A percentile compares a stretch with the other conserved stretches of the same genome.
Conservation (phyloP, 345 rosid genomes). For the Ailanthus altissimus region DNA sequence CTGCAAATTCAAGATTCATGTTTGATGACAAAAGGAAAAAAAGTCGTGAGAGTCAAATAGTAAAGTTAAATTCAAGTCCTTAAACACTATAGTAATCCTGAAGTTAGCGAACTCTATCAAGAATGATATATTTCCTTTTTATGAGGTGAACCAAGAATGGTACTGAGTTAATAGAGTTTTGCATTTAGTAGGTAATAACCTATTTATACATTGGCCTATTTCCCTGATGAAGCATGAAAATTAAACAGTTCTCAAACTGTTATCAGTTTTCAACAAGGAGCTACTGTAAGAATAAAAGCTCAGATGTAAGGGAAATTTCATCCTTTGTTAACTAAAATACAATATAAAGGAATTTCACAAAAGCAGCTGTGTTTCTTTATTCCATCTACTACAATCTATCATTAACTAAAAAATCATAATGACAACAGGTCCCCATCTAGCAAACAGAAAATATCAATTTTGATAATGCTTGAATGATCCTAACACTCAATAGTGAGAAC, state of each 20-base stretch:
- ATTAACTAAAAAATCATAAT: background rate
- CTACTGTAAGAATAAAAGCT: background rate
- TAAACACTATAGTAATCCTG: background rate
- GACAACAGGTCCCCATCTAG: background rate
- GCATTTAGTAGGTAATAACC: background rate
- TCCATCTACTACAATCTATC: background rate
- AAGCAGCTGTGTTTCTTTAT: background rate
- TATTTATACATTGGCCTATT: background rate
- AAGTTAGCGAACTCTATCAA: slow-evolving; percentile 2
- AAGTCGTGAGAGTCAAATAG: background rate
- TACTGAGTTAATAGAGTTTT: background rate
- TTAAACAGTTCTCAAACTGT: background rate
- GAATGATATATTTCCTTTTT: background rate
- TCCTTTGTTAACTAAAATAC: background rate
- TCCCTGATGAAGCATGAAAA: background rate
- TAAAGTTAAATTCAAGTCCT: background rate
- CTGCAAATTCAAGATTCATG: slow-evolving; percentile 36
- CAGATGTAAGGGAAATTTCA: background rate
- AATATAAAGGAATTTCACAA: background rate
- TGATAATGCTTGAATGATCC: background rate
- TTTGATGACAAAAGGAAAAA: background rate
- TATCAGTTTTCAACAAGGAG: background rate
- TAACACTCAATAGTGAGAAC: background rate
- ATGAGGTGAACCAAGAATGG: background rate
- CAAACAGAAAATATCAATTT: background rate